Percentiles rank a stretch among this genome's conserved stretches.
Conservation (phyloP, 2,329 filamentous ascomycete genomes). For the Trichoderma afroharzianum region DNA sequence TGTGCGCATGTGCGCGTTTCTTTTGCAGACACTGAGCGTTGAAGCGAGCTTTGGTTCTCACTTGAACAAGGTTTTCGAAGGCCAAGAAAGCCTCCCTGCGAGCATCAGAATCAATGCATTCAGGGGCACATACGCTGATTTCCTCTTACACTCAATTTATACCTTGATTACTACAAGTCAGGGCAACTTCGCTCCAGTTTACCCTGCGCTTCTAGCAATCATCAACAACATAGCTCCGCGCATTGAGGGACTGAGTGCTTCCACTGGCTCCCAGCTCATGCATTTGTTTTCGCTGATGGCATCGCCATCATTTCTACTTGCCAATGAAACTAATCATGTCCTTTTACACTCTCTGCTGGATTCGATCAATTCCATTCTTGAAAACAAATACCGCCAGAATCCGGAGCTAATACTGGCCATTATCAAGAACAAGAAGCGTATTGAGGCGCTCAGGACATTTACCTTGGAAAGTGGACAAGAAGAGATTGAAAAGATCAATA, state of each 20-base stretch:
- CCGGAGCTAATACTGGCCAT: constrained; percentile 76
- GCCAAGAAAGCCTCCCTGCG: constrained; percentile 79
- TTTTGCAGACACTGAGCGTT: constrained; percentile 90
- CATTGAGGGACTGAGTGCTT: constrained; percentile 69
- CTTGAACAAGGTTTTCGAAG: constrained; percentile 83
- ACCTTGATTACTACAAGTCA: constrained; percentile 87
- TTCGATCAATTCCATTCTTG: constrained; percentile 83
- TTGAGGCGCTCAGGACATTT: constrained; percentile 80
- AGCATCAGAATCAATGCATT: constrained; percentile 82
- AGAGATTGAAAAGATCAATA: constrained; percentile 78
- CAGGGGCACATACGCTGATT: constrained; percentile 87
- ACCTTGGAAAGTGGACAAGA: constrained; percentile 89
- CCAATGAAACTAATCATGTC: constrained; percentile 85
- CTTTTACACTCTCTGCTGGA: constrained; percentile 80
- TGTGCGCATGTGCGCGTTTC: constrained; percentile 95
- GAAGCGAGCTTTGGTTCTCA: constrained; percentile 87
- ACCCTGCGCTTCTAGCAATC: constrained; percentile 85
- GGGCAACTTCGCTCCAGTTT: constrained; percentile 84
- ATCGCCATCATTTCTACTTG: constrained; percentile 83
- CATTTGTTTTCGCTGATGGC: constrained; percentile 92
- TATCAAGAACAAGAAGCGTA: constrained; percentile 73
- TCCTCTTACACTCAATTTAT: constrained; percentile 91
- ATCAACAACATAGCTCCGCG: constrained; percentile 92
- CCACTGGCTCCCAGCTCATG: constrained; percentile 75
- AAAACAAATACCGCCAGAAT: constrained; percentile 82